phyloP scores from a whole-genome alignment of 129 eudicot genomes.

The Sambucus nigra region DNA sequence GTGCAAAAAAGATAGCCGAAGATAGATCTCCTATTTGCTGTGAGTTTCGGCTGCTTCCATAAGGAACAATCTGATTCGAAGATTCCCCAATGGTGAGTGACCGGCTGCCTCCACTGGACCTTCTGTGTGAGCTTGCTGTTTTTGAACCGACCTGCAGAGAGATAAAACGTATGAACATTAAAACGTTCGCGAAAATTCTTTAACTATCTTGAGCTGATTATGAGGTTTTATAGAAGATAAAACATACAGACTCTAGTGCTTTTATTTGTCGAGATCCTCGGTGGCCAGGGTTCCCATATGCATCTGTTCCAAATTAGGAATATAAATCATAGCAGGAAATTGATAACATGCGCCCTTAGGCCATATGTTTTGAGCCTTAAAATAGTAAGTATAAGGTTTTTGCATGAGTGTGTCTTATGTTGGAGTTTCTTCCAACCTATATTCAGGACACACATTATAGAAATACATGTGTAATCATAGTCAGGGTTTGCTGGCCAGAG shows the following conservation, averaged over 20 bases:
- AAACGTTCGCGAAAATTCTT: not conserved
- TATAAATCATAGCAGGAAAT: no score
- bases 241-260: conserved; percentile 46
- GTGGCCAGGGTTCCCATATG: conserved; percentile 33
- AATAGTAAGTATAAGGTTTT: not conserved
- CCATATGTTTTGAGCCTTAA: no score
- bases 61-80: conserved; percentile 57
- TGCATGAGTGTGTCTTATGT: not conserved
- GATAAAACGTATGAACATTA: not conserved
- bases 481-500: no score
- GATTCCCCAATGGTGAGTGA: conserved; percentile 27
- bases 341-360: no score
- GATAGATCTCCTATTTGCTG: conserved; percentile 46
- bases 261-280: conserved; percentile 51
- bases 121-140: conserved; percentile 22
- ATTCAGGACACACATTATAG: no score
- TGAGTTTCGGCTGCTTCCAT: conserved; percentile 33
- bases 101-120: conserved; percentile 18
- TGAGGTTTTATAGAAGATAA: not conserved
- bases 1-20: conserved; percentile 53
- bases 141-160: conserved; percentile 41
- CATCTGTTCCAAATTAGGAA: no score
- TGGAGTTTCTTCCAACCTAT: no score
- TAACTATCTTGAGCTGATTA: not conserved
- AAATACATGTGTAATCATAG: no score